A percentile compares a stretch with the other conserved stretches of the same genome.
Conservation (phyloP, 2,329 filamentous ascomycete species). For the Aurifilum marmelostoma region DNA sequence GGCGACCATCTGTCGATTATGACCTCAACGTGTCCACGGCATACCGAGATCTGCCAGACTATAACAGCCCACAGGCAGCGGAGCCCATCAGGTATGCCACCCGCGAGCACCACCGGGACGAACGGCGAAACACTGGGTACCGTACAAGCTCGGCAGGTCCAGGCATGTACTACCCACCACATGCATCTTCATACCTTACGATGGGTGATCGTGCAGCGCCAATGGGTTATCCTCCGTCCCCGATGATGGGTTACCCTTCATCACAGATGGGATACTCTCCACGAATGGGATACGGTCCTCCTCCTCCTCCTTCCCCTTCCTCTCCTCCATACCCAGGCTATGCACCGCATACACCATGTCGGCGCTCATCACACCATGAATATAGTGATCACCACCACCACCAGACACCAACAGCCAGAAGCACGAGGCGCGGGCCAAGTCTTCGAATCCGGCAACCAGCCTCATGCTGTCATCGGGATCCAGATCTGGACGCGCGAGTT, state of each 20-base stretch:
- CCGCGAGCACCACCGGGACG: not conserved
- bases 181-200: not conserved
- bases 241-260: not conserved
- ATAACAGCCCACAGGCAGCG: not conserved
- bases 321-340: not conserved
- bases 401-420: not conserved
- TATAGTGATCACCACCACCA: not conserved
- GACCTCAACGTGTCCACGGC: not conserved
- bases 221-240: not conserved
- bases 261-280: not conserved
- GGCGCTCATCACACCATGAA: not conserved
- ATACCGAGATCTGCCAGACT: not conserved
- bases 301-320: not conserved
- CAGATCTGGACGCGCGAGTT: not conserved
- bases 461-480: not conserved
- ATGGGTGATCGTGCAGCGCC: not conserved
- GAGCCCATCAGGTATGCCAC: not conserved
- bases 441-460: not conserved
- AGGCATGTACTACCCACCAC: slow-evolving; percentile 1
- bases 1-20: not conserved
- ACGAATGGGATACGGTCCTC: not conserved
- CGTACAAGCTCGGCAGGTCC: not conserved
- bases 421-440: not conserved
- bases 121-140: not conserved
- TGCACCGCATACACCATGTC: not conserved